A percentile compares a stretch with the other conserved stretches of the same genome.
phyloP scores from a whole-genome alignment of 1,284 basidiomycete species.

The Leucoagaricus sp. region DNA sequence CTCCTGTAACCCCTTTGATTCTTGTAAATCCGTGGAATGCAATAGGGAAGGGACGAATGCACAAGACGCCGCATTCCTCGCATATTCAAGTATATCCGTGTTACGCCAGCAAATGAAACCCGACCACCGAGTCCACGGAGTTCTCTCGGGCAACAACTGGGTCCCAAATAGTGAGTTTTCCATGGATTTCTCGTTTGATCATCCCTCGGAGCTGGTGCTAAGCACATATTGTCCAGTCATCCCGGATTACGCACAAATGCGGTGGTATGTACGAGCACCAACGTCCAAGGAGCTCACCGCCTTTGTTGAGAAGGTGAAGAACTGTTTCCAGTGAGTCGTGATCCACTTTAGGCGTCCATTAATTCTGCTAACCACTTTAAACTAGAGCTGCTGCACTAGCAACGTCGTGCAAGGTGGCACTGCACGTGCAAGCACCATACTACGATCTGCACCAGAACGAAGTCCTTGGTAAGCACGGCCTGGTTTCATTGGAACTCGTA shows the following conservation, averaged over 20 bases:
- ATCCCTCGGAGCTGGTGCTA: background rate
- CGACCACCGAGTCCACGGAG: conserved; percentile 67
- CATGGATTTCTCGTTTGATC: background rate
- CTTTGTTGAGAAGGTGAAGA: conserved; percentile 50
- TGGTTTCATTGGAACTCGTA: background rate
- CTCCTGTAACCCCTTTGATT: background rate
- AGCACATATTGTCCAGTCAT: conserved; percentile 54
- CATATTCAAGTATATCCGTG: conserved; percentile 74
- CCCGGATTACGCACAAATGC: conserved; percentile 74
- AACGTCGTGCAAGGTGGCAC: conserved; percentile 63
- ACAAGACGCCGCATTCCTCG: conserved; percentile 80
- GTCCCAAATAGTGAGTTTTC: conserved; percentile 60
- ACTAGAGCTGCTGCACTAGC: conserved; percentile 69
- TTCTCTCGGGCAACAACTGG: conserved; percentile 64
- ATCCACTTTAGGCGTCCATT: background rate
- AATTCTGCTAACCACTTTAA: background rate
- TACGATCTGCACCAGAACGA: conserved; percentile 66
- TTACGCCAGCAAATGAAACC: conserved; percentile 76
- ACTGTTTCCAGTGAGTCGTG: conserved; percentile 56
- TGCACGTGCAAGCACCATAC: conserved; percentile 42
- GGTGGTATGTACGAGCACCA: conserved; percentile 66
- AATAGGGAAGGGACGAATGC: conserved; percentile 81
- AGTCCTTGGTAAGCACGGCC: conserved; percentile 46
- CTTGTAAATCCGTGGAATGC: conserved; percentile 10
- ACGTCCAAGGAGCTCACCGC: conserved; percentile 53